Evolutionary conservation across 2,329 filamentous ascomycete genomes (phyloP).

Genomic region (Fusarium pseudocircinatum): DNA sequence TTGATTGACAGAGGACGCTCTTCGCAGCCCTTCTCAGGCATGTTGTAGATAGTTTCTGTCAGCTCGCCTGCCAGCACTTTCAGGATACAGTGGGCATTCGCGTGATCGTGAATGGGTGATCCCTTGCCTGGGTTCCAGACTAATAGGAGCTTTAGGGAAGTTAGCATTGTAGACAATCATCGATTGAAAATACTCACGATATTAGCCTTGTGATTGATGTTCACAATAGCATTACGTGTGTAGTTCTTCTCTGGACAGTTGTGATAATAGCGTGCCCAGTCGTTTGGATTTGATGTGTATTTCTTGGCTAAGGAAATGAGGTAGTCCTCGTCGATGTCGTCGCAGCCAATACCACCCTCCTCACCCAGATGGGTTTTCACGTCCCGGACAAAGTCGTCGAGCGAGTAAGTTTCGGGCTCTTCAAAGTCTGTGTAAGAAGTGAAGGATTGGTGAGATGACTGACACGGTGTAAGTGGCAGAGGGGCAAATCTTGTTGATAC

Average conservation of each 20-base stretch:
- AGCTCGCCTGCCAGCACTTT: conserved; percentile 9
- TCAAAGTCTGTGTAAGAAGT: neutral
- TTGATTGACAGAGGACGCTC: neutral
- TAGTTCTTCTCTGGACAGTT: conserved; percentile 12
- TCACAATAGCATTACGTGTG: neutral
- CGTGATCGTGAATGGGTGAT: conserved; percentile 13
- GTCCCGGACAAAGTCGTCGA: neutral
- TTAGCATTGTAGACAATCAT: neutral
- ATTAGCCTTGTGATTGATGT: conserved; percentile 12
- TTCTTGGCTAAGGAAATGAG: neutral
- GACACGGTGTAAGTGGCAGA: neutral
- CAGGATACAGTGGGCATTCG: conserved; percentile 14
- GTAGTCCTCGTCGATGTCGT: conserved; percentile 7
- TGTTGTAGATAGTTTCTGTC: conserved; percentile 2
- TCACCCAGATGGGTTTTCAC: neutral
- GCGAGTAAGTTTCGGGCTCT: neutral
- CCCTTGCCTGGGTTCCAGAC: conserved; percentile 18
- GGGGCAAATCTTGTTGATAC: conserved; percentile 4
- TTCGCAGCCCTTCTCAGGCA: neutral
- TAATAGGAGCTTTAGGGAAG: neutral
- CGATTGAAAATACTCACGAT: neutral
- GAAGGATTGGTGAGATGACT: neutral
- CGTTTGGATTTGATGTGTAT: conserved; percentile 8
- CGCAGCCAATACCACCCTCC: conserved; percentile 1
- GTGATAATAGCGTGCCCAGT: conserved; percentile 12